Base-by-base conservation (phyloP, 2,329 filamentous ascomycete species). In the Epicoccum nigrum region DNA sequence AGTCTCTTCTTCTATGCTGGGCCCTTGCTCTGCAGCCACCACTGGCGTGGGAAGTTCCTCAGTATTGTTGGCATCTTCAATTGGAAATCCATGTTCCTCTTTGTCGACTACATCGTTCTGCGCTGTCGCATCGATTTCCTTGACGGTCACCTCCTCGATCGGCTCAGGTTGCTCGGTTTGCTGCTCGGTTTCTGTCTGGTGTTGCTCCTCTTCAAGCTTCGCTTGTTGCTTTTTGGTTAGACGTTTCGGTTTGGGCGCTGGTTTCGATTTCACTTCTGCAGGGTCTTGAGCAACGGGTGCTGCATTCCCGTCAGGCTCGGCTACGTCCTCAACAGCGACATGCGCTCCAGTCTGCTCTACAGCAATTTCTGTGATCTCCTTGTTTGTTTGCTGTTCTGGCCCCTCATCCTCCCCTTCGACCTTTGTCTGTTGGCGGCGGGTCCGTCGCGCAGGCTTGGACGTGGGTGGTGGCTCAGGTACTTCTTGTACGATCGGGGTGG, bases 181-280 rank as follows among this genome's bases (percentile, higher is more conserved):
- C 30, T 45, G 37, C 25, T 45, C 40, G 15, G 7, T 19, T 34
- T 52, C 35, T 23, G 35, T 13, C 23, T 23, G 47, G 17, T 45
- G 33, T 28, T 21, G 37, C 17, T 44, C 33, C 17, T 44, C 44
- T 13, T 30, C 28, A 16, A 32, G 43, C 33, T 47, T 47, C 4
- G 44, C 50, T 47, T 47, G 43, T 17, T 53, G 43, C 13, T 39
- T 38, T 30, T 43, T 38, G 4, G 50, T 53, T n/a, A 44, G n/a
- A 8, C 44, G 37, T 13, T 34, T 27, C 15, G 37, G 15, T 17
- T 45, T 43, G 20, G 37, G n/a, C 7, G 38, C 27, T 17, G 16
- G 19, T 37, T 45, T 32, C 17, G 37, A 8, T 19, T 33, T 19
- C 12, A 3, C 13, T 12, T 42, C 23, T 42, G 7, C 27, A 15